phyloP scores from a whole-genome alignment of 441 rosid genomes.

The Francoa sonchifolia region DNA sequence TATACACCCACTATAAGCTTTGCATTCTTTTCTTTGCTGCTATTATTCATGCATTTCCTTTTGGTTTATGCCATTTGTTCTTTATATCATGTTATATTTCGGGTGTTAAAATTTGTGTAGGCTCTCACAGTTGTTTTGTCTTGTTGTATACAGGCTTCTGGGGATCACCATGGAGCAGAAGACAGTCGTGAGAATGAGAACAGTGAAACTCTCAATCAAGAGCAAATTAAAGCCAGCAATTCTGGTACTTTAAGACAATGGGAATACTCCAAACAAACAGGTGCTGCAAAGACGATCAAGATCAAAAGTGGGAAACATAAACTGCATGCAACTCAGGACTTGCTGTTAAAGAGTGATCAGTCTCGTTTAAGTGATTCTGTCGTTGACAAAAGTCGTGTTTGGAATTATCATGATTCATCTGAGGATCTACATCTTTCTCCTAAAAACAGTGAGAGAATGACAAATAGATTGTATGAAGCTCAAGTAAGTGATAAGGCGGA shows the following conservation, averaged over 20 bases:
- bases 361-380: constrained; percentile 24
- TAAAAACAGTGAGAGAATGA: constrained; percentile 21
- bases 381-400: constrained; percentile 23
- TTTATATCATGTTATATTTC: no score
- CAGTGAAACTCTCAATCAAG: constrained; percentile 11
- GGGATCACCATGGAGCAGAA: constrained; percentile 19
- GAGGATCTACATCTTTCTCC: constrained; percentile 25
- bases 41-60: constrained; percentile 1
- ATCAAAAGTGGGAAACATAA: constrained; percentile 25
- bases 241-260: constrained; percentile 38
- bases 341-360: constrained; percentile 29
- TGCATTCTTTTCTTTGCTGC: constrained; percentile 2
- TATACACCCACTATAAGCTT: constrained; percentile 21
- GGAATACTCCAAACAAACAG: constrained; percentile 40
- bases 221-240: constrained; percentile 22
- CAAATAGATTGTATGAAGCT: constrained; percentile 19
- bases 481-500: constrained; percentile 19
- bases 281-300: constrained; percentile 32
- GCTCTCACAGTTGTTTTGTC: no score
- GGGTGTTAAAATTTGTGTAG: no score
- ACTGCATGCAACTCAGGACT: constrained; percentile 27
- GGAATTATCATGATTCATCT: constrained; percentile 22
- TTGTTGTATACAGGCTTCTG: constrained; percentile 30
- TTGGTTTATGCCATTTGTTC: no score
- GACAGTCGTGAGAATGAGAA: constrained; percentile 23